Conservation (phyloP, 2,329 filamentous ascomycete species). For the Diaporthe nobilis region DNA sequence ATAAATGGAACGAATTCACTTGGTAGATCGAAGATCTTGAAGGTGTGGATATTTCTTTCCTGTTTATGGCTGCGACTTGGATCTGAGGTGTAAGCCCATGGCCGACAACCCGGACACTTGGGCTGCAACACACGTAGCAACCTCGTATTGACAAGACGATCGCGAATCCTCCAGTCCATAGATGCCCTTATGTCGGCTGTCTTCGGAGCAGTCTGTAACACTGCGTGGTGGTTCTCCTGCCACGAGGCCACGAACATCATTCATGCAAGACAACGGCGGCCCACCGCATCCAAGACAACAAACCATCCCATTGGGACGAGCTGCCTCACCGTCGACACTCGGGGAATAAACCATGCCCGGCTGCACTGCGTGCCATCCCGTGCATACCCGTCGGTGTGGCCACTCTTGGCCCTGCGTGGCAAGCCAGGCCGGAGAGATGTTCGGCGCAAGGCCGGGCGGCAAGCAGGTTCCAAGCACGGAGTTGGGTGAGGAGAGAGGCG, state of each 20-base stretch:
- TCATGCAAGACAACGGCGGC: constrained; percentile 9
- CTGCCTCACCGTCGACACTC: neutral
- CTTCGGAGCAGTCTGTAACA: neutral
- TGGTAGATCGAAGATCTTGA: neutral
- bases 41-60: neutral
- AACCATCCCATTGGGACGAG: neutral
- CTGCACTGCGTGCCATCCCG: constrained; percentile 1
- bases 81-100: neutral
- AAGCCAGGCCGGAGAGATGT: constrained; percentile 9
- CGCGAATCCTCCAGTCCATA: neutral
- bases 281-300: neutral
- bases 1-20: neutral
- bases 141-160: neutral
- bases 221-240: neutral
- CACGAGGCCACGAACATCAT: constrained; percentile 15
- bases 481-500: neutral
- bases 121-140: neutral
- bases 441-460: neutral
- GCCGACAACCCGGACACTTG: neutral
- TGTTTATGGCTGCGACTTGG: neutral
- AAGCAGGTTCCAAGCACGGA: constrained; percentile 11
- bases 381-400: constrained; percentile 13
- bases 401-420: constrained; percentile 20
- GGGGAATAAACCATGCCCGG: neutral
- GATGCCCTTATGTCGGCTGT: neutral